phyloP scores from a whole-genome alignment of 1,284 basidiomycete genomes.

The Meripilus lineatus region DNA sequence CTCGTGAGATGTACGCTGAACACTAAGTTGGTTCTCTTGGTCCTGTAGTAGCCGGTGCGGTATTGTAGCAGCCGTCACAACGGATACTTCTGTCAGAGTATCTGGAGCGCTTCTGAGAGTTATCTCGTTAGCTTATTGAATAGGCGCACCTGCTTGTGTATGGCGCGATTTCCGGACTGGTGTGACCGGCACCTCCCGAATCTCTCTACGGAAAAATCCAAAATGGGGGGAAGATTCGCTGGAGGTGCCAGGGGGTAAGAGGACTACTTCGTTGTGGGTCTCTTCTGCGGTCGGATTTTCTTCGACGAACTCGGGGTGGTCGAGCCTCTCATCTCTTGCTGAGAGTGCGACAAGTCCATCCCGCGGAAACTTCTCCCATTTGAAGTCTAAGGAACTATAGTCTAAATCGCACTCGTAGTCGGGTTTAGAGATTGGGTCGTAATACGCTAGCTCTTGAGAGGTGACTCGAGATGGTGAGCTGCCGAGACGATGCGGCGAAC shows the following conservation, averaged over 20 bases:
- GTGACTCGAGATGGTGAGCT: no score
- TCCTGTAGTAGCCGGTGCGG: no score
- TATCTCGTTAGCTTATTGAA: no score
- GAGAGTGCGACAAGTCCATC: slow-evolving; percentile 14
- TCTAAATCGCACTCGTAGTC: slow-evolving; percentile 29
- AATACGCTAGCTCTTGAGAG: slow-evolving; percentile 40
- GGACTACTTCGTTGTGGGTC: background rate
- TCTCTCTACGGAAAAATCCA: background rate
- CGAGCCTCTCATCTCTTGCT: background rate
- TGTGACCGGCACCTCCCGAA: background rate
- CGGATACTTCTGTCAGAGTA: no score
- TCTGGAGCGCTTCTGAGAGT: no score
- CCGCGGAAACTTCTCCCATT: slow-evolving; percentile 48
- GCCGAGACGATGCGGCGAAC: background rate
- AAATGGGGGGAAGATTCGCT: background rate
- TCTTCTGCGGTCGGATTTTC: background rate
- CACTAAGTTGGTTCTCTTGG: no score
- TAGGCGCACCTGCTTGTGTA: no score
- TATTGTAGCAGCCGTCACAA: no score
- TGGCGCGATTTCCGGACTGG: no score
- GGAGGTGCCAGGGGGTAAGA: background rate
- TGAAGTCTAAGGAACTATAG: slow-evolving; percentile 44
- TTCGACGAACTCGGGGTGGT: background rate
- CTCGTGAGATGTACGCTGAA: background rate
- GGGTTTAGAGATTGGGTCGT: slow-evolving; percentile 34